phyloP scores from a whole-genome alignment of 2,329 filamentous ascomycete species.

The Pseudomassariella vexata region DNA sequence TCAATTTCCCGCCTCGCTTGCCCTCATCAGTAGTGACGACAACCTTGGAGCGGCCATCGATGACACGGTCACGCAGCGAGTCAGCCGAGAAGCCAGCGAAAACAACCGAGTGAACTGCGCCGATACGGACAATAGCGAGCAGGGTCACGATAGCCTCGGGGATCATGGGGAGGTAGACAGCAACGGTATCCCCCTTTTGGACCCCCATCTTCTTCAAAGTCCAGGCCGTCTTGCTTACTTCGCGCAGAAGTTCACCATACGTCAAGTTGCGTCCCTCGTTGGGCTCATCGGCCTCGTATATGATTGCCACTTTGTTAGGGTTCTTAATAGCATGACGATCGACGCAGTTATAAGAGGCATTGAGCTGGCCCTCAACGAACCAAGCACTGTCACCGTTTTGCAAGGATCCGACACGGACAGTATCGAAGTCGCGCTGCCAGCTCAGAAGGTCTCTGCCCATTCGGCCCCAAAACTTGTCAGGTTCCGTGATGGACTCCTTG shows the following conservation, averaged over 20 bases:
- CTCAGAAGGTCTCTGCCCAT: constrained; percentile 83
- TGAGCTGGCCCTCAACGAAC: constrained; percentile 91
- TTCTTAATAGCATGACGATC: constrained; percentile 95
- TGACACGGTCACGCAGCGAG: constrained; percentile 88
- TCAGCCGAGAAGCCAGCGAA: constrained; percentile 97
- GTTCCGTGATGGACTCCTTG: constrained; percentile 83
- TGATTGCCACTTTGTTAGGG: constrained; percentile 89
- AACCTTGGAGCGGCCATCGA: constrained; percentile 85
- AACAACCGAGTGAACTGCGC: constrained; percentile 93
- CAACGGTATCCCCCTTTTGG: constrained; percentile 93
- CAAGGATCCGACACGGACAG: constrained; percentile 74
- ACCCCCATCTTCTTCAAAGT: constrained; percentile 93
- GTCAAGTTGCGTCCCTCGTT: constrained; percentile 82
- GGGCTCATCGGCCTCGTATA: constrained; percentile 95
- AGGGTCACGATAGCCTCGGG: constrained; percentile 90
- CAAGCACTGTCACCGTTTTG: constrained; percentile 79
- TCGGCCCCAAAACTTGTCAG: constrained; percentile 83
- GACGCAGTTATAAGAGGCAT: constrained; percentile 95
- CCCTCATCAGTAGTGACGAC: constrained; percentile 97
- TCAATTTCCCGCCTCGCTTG: constrained; percentile 94
- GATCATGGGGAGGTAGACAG: constrained; percentile 98
- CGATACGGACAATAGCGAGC: constrained; percentile 85
- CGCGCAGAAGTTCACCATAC: constrained; percentile 85
- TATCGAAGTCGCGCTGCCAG: constrained; percentile 90
- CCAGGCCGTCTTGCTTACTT: constrained; percentile 84